Evolutionary conservation across 768 basidiomycete genomes (phyloP), one percentile per base, ranked within the genome.

Genomic region (Leccinum subtestaceum): DNA sequence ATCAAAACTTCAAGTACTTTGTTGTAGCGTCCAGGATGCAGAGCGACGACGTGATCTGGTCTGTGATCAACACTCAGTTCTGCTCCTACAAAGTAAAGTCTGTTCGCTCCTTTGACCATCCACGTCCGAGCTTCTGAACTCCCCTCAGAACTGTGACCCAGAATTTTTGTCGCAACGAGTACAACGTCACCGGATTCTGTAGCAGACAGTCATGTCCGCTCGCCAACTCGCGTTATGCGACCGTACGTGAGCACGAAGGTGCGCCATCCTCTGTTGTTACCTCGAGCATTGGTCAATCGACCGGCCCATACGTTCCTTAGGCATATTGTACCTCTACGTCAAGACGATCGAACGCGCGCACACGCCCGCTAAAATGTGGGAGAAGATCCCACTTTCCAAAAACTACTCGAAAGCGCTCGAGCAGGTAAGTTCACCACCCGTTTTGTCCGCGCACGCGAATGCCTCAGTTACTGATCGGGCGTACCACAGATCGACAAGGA

Each of bases 11-110:
- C 2, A 17, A 50, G 13, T 4, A 25, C 47, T 15, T 19, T 29
- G 49, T 32, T 17, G n/a, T 32, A 60, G 4, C 25, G 11, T 40
- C 31, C 52, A 69, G 52, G 58, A 93, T 93, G 89, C 91, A 93
- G 73, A 89, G 88, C 76, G 96, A 99, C 90, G 96, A 98, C 76
- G 91, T 98, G 63, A 98, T 99, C 63, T 99, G 96, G 96, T 91
- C 87, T 19, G 91, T 95, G 31, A 94, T 95, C 71, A 93, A 93
- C 75, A 82, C 85, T 57, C 93, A 94, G 67, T 98, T 98, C 74
- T 99, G 97, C 79, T 97, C 96, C 0, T 99, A 96, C 76, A 98
- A 98, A 90, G 95, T 99, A 81, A 98, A 96, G 96, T 95, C 66
- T 72, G 92, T 79, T 23, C 31, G 10, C 49, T 57, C 52, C 13